Evolutionary conservation across 1,139 yeast species (phyloP).

Genomic region (Hemisphaericaspora xylanilytica): DNA sequence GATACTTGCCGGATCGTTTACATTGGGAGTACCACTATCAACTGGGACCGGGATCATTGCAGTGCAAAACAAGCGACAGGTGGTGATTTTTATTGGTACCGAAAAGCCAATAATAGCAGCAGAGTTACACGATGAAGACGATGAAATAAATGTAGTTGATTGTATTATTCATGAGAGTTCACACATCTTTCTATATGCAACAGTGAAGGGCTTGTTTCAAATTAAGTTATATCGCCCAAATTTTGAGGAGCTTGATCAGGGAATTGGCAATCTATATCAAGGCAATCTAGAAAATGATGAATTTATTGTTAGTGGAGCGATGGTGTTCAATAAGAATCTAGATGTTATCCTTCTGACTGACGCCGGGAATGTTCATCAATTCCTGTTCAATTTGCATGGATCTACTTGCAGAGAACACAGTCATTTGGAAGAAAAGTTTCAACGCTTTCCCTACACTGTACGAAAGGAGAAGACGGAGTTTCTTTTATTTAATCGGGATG

Average conservation of each 20-base stretch:
- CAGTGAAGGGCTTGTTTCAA: not conserved
- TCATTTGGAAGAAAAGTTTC: not conserved
- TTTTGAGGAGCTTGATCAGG: not conserved
- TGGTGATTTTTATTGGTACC: not conserved
- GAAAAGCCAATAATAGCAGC: not conserved
- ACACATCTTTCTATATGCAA: not conserved
- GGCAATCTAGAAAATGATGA: not conserved
- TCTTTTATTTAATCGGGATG: constrained; percentile 2
- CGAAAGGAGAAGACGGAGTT: constrained; percentile 2
- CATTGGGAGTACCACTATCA: not conserved
- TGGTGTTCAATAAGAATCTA: not conserved
- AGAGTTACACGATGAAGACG: not conserved
- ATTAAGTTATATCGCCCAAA: not conserved
- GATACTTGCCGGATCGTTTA: not conserved
- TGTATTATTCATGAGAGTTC: not conserved
- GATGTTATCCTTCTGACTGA: constrained; percentile 4
- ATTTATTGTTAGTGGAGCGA: not conserved
- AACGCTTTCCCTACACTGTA: not conserved
- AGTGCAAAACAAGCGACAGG: not conserved
- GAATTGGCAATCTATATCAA: not conserved
- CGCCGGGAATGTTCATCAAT: constrained; percentile 3
- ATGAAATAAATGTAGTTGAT: constrained; percentile 5
- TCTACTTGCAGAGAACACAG: not conserved
- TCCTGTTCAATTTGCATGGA: not conserved
- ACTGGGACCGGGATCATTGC: not conserved